Conservation (phyloP, 1,139 yeast genomes). For the Hemisphaericaspora xylofermentans region DNA sequence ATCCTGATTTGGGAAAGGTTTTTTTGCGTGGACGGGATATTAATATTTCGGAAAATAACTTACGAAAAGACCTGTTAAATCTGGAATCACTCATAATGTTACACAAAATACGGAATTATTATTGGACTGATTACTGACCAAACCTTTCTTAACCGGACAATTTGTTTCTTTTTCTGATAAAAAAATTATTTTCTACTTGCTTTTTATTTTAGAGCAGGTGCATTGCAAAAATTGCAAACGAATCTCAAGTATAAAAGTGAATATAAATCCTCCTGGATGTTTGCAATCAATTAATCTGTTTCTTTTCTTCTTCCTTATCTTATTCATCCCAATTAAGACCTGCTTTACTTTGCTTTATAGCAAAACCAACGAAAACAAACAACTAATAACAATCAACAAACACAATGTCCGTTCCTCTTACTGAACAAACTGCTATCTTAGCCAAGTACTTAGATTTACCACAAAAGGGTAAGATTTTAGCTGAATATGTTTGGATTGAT, state of each 20-base stretch:
- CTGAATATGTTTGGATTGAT: constrained; percentile 98
- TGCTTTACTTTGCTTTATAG: neutral
- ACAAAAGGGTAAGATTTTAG: constrained; percentile 84
- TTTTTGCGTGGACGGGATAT: neutral
- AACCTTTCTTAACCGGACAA: constrained; percentile 2
- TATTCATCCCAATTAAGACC: neutral
- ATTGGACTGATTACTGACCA: constrained; percentile 1
- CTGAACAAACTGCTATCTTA: constrained; percentile 74
- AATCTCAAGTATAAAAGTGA: neutral
- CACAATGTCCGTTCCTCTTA: constrained; percentile 40
- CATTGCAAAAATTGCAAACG: constrained; percentile 1
- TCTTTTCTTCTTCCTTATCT: neutral
- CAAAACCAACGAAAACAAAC: neutral
- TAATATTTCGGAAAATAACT: neutral
- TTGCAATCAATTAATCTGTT: neutral
- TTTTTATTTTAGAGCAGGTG: neutral
- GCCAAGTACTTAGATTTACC: constrained; percentile 80
- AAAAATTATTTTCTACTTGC: neutral
- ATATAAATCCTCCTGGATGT: neutral
- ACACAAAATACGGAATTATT: constrained; percentile 1
- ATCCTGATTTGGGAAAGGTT: neutral
- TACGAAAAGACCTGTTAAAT: neutral
- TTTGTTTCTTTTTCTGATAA: neutral
- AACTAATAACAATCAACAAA: constrained; percentile 3
- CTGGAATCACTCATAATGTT: neutral